Conservation (phyloP, 1,139 yeast genomes). For the Pichia sp. region DNA sequence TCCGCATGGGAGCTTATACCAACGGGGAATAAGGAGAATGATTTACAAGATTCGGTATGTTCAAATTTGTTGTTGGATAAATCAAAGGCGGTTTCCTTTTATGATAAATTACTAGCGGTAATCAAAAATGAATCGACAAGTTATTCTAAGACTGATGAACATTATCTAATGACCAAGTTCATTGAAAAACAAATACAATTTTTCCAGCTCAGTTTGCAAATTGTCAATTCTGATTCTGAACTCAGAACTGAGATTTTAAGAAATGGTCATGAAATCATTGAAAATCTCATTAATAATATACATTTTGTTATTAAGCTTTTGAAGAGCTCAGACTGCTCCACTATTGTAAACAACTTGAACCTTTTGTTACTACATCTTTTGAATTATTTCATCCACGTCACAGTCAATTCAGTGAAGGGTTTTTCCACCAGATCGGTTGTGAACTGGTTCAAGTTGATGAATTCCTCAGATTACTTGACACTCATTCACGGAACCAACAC, state of each 20-base stretch:
- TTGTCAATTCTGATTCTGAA: slow-evolving; percentile 1
- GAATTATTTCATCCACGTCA: slow-evolving; percentile 37
- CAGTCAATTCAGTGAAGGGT: slow-evolving; percentile 27
- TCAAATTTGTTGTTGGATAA: too few species aligned
- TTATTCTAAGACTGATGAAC: too few species aligned
- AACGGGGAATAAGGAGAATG: too few species aligned
- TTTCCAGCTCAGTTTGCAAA: slow-evolving; percentile 1
- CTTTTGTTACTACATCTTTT: slow-evolving; percentile 18
- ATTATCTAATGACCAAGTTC: neutral
- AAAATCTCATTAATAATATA: slow-evolving; percentile 13
- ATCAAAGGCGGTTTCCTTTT: too few species aligned
- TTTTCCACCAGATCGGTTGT: slow-evolving; percentile 28
- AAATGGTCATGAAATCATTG: slow-evolving; percentile 14
- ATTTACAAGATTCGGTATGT: too few species aligned
- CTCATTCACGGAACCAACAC: neutral
- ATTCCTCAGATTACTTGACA: slow-evolving; percentile 32
- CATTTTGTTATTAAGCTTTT: neutral
- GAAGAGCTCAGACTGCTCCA: neutral
- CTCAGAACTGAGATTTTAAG: neutral
- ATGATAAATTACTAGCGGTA: too few species aligned
- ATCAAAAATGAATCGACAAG: too few species aligned
- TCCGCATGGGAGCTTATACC: too few species aligned
- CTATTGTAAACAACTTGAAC: neutral
- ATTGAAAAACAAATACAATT: slow-evolving; percentile 4
- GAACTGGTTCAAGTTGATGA: slow-evolving; percentile 53